Percentiles rank a stretch among this genome's conserved stretches.
Conservation (phyloP, 495 filamentous ascomycete species). For the Lasiosphaeriaceae sp. region DNA sequence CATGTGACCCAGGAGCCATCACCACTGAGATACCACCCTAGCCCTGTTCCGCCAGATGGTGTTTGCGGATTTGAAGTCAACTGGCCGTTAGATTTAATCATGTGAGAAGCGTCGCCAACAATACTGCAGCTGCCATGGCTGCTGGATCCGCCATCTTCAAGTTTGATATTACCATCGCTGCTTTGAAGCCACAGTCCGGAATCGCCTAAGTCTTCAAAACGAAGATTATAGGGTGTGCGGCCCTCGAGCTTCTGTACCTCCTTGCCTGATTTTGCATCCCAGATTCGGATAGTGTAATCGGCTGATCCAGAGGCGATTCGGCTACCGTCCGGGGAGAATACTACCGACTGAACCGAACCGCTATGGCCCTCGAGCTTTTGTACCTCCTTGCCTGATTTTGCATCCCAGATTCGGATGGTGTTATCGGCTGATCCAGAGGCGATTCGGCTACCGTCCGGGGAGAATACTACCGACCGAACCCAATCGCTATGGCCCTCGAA, state of each 20-base stretch:
- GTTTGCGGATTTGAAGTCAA: too few relatives aligned
- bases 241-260: not conserved
- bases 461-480: not conserved
- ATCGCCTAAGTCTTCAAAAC: constrained; percentile 2
- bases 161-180: not conserved
- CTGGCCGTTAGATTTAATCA: too few relatives aligned
- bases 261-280: constrained; percentile 1
- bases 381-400: not conserved
- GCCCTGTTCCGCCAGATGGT: too few relatives aligned
- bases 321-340: not conserved
- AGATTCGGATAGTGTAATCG: not conserved
- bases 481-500: not conserved
- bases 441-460: not conserved
- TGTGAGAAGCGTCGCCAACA: too few relatives aligned
- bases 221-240: not conserved
- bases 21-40: not conserved
- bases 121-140: not conserved
- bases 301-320: not conserved
- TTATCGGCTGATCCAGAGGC: not conserved
- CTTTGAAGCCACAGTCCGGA: not conserved
- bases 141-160: not conserved
- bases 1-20: constrained; percentile 1
- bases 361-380: constrained; percentile 4
- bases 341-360: not conserved
- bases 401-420: constrained; percentile 1